Percentiles rank a stretch among this genome's conserved stretches.
phyloP scores from a whole-genome alignment of 2,329 filamentous ascomycete genomes.

The Diaporthe citrichinensis region DNA sequence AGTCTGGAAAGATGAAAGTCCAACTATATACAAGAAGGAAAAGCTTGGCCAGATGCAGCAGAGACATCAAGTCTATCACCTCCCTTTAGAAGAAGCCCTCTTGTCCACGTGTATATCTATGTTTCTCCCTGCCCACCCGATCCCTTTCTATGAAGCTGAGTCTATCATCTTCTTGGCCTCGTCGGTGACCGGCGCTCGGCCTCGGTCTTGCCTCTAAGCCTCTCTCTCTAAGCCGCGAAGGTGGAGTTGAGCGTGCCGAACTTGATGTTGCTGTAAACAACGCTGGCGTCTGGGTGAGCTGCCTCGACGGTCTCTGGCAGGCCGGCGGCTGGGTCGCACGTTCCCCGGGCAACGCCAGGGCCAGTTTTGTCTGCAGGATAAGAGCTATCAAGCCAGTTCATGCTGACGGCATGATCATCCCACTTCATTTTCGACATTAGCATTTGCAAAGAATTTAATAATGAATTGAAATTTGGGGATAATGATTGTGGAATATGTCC shows the following conservation, averaged over 20 bases:
- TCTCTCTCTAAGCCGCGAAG: conserved; percentile 46
- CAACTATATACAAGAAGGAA: conserved; percentile 33
- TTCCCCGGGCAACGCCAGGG: conserved; percentile 63
- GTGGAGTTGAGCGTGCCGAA: conserved; percentile 63
- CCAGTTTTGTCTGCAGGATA: conserved; percentile 61
- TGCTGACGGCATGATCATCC: conserved; percentile 53
- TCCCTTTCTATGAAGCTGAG: conserved; percentile 25
- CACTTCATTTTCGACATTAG: background rate
- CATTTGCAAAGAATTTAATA: background rate
- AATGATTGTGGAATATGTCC: background rate
- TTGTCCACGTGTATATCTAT: conserved; percentile 4
- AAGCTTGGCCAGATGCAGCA: conserved; percentile 25
- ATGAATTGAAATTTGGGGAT: background rate
- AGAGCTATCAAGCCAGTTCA: conserved; percentile 76
- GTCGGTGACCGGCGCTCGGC: background rate
- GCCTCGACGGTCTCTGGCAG: conserved; percentile 60
- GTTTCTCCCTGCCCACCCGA: background rate
- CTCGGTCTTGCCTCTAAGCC: background rate
- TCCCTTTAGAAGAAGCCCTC: background rate
- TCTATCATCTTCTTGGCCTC: conserved; percentile 4
- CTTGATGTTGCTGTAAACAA: conserved; percentile 66
- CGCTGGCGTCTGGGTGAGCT: conserved; percentile 56
- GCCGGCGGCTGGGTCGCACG: conserved; percentile 62
- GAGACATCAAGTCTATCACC: conserved; percentile 30
- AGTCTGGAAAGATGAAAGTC: background rate